Evolutionary conservation across 371 early-diverging fungal species (phyloP).

Genomic region (Mortierella sp.): DNA sequence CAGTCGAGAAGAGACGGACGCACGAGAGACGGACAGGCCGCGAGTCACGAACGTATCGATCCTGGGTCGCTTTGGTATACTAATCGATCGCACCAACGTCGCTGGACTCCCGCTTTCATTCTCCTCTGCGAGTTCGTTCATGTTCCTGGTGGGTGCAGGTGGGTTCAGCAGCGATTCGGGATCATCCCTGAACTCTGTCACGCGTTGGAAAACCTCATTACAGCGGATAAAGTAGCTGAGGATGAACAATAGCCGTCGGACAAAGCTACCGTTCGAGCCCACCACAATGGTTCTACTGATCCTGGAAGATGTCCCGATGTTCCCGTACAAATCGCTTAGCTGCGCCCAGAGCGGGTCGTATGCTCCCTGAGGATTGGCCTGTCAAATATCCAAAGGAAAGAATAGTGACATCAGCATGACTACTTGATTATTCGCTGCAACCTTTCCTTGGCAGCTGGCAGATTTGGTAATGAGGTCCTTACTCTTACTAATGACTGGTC

Average conservation of each 20-base stretch:
- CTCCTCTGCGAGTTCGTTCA: conserved; percentile 44
- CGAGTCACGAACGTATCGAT: conserved; percentile 36
- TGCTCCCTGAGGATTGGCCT: conserved; percentile 63
- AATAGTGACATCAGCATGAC: neutral
- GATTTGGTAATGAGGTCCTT: neutral
- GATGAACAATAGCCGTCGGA: conserved; percentile 69
- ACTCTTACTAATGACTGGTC: conserved; percentile 53
- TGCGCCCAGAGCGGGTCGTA: conserved; percentile 82
- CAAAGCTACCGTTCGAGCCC: conserved; percentile 65
- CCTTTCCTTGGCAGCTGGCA: neutral
- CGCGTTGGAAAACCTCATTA: conserved; percentile 73
- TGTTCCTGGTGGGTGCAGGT: conserved; percentile 23
- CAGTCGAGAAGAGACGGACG: conserved; percentile 30
- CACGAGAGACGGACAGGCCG: conserved; percentile 28
- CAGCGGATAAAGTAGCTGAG: conserved; percentile 76
- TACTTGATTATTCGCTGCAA: neutral
- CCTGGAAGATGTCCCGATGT: conserved; percentile 66
- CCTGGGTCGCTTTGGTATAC: conserved; percentile 50
- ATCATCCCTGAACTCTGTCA: conserved; percentile 58
- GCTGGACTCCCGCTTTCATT: conserved; percentile 51
- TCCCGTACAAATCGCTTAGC: conserved; percentile 75
- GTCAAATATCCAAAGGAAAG: neutral
- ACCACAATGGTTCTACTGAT: conserved; percentile 73
- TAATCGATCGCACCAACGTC: conserved; percentile 46
- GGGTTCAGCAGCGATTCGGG: conserved; percentile 39